Evolutionary conservation across 768 basidiomycete species (phyloP).

Genomic region (Rhodotorula taiwanensis): DNA sequence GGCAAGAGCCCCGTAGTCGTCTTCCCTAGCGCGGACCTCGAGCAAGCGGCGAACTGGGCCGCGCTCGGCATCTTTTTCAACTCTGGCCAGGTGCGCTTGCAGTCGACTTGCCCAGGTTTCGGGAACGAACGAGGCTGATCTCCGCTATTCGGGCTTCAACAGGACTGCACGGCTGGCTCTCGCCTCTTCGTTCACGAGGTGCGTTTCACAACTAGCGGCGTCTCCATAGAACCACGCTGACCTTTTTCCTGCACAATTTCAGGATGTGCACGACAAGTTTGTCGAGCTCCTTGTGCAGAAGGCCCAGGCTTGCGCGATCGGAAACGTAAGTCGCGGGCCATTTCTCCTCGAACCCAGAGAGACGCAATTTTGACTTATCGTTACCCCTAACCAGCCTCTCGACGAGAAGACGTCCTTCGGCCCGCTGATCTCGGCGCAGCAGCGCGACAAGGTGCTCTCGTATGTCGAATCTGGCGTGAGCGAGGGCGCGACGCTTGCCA

Average conservation of each 20-base stretch:
- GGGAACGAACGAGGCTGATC: conserved; percentile 76
- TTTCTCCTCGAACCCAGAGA: conserved; percentile 50
- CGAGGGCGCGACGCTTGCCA: conserved; percentile 68
- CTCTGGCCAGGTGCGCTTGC: conserved; percentile 57
- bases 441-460: conserved; percentile 75
- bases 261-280: conserved; percentile 65
- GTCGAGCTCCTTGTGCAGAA: conserved; percentile 45
- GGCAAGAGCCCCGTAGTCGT: conserved; percentile 61
- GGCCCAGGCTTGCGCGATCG: conserved; percentile 60
- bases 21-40: conserved; percentile 83
- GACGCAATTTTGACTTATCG: too few relatives aligned
- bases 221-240: too few relatives aligned
- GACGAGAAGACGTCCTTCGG: conserved; percentile 53
- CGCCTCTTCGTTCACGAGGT: conserved; percentile 81
- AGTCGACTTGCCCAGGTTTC: conserved; percentile 40
- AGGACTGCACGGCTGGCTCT: conserved; percentile 81
- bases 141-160: conserved; percentile 71
- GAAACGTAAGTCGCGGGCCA: conserved; percentile 28
- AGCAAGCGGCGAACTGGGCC: conserved; percentile 55
- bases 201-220: too few relatives aligned
- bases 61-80: conserved; percentile 45
- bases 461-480: conserved; percentile 80
- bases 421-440: conserved; percentile 62
- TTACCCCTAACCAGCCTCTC: too few relatives aligned
- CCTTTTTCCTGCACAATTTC: conserved; percentile 54